Evolutionary conservation across 768 basidiomycete species (phyloP).

Genomic region (Pisolithus orientalis): DNA sequence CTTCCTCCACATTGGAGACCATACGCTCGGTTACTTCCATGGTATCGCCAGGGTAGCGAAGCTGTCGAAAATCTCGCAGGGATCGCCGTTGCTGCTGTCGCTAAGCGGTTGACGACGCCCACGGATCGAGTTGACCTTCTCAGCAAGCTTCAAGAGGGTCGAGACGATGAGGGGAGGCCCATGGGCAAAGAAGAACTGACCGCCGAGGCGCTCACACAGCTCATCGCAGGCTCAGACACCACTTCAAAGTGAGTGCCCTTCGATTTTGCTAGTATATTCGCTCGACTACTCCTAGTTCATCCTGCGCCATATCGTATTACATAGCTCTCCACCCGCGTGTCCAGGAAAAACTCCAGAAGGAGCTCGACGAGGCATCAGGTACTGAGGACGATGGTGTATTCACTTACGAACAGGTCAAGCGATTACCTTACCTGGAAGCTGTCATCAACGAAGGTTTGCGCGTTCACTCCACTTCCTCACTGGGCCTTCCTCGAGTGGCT

Average conservation of each 20-base stretch:
- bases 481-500: constrained; percentile 78
- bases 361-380: constrained; percentile 57
- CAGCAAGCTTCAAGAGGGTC: constrained; percentile 70
- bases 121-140: constrained; percentile 77
- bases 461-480: constrained; percentile 74
- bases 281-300: constrained; percentile 49
- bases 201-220: constrained; percentile 79
- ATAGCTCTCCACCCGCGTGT: constrained; percentile 61
- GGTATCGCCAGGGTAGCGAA: constrained; percentile 62
- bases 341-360: constrained; percentile 68
- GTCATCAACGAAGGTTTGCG: constrained; percentile 85
- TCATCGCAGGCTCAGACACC: constrained; percentile 88
- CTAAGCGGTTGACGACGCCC: constrained; percentile 60
- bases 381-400: constrained; percentile 56
- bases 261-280: neutral
- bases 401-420: constrained; percentile 64
- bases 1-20: constrained; percentile 70
- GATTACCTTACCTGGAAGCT: constrained; percentile 74
- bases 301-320: constrained; percentile 84
- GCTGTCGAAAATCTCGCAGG: constrained; percentile 73
- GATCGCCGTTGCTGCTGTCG: constrained; percentile 74
- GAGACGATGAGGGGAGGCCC: constrained; percentile 70
- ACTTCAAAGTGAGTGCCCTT: constrained; percentile 70
- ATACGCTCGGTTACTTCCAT: constrained; percentile 58
- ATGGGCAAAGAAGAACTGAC: constrained; percentile 83